Evolutionary conservation across 2,329 filamentous ascomycete genomes (phyloP), one percentile per base, ranked within the genome.

Genomic region (Sarocladiaceae sp.): DNA sequence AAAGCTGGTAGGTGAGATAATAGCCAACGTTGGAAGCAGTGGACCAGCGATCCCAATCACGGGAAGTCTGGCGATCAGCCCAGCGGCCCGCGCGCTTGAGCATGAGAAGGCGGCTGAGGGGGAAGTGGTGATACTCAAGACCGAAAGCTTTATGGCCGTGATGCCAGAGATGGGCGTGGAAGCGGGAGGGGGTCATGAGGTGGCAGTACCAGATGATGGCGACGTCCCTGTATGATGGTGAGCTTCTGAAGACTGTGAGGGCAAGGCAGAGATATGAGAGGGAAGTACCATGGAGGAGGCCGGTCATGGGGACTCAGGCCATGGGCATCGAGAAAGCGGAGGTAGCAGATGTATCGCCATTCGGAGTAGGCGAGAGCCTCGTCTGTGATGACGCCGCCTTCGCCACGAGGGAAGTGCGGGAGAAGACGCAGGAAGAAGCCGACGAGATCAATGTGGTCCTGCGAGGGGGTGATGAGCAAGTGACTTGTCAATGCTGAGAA

Each of bases 161-260:
- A 24, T 48, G 39, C 48, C 48, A 50, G 2, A 51, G 35, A 18
- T 51, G 48, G 2, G 45, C 42, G 13, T 53, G 49, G 20, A 53
- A 51, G 3, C 32, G 35, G 3, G 24, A 40, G 2, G 51, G 49
- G 2, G 48, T 48, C n/a, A 50, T 44, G 12, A 53, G 43, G 31
- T 53, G 51, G 27, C 50, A 50, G 42, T 51, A 53, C 51, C 49
- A 51, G 13, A 53, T 47, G 4, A 53, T 44, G 11, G 51, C 51
- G 1, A 53, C 46, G 13, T 53, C 51, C 48, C 51, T 52, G 18
- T 12, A n/a, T 3, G 2, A 10, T 3, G 6, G n/a, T 31, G 10
- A 18, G n/a, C 32, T n/a, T 40, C 6, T 4, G 19, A 13, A 3
- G 12, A 31, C 5, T n/a, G 10, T 10, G 19, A 15, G 10, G 6